Evolutionary conservation across 2,329 filamentous ascomycete genomes (phyloP).

Genomic region (Microcyclospora pomicola): DNA sequence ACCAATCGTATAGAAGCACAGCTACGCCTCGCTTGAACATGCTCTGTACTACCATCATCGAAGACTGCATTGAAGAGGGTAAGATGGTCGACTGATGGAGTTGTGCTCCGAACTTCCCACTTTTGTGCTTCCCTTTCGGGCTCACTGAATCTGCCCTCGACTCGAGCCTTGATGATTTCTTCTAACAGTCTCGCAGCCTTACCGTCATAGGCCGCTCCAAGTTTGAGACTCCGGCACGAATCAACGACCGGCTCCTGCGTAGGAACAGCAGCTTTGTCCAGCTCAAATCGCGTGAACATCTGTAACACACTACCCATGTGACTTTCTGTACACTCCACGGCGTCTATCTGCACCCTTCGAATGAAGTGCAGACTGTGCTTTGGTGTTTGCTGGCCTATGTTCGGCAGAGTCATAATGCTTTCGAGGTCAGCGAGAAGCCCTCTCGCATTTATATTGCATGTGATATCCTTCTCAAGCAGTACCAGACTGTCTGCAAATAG

Average conservation of each 20-base stretch:
- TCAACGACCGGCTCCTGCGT: constrained; percentile 13
- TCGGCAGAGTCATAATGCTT: constrained; percentile 33
- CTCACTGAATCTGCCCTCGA: constrained; percentile 75
- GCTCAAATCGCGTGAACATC: constrained; percentile 14
- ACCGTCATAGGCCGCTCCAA: constrained; percentile 64
- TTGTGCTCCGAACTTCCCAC: constrained; percentile 65
- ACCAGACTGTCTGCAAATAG: constrained; percentile 75
- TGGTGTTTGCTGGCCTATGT: constrained; percentile 16
- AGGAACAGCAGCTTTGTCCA: constrained; percentile 10
- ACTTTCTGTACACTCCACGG: constrained; percentile 15
- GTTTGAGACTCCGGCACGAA: constrained; percentile 39
- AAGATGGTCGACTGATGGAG: constrained; percentile 43
- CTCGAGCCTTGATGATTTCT: constrained; percentile 71
- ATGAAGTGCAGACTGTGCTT: constrained; percentile 59
- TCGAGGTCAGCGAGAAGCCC: constrained; percentile 75
- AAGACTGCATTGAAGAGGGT: constrained; percentile 53
- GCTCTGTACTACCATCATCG: constrained; percentile 51
- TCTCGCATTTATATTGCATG: constrained; percentile 45
- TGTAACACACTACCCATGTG: constrained; percentile 17
- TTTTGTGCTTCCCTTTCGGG: constrained; percentile 64
- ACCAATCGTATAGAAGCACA: constrained; percentile 58
- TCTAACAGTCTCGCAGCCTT: constrained; percentile 66
- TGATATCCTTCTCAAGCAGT: constrained; percentile 51
- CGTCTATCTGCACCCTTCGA: constrained; percentile 14
- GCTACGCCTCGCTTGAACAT: constrained; percentile 50